Base-by-base conservation (phyloP, 2,329 filamentous ascomycete species). In the Epichloe sylvatica region DNA sequence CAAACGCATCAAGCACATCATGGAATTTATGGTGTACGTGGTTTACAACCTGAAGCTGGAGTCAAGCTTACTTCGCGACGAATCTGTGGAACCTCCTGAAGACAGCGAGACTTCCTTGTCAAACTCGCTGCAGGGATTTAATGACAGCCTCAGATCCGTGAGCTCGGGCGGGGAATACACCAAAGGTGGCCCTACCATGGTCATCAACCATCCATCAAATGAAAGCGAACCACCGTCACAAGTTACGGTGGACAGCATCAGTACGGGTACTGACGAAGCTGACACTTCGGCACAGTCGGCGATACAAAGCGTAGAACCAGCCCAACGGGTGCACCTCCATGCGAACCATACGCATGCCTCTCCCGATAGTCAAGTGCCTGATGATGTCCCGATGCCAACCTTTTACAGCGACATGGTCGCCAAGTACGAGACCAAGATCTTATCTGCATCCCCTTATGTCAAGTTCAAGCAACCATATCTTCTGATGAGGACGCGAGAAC, bases 1-100 rank as follows among this genome's bases (percentile, higher is more conserved):
- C 17, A 73, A 80, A 1, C 86, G 82, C 57, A 81, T 98, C 65
- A 98, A 98, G 67, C 79, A 81, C 47, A 92, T 98, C 56, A 92
- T 91, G 11, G 92, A 98, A 62, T 97, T 98, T 62, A 96, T 98
- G 91, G 85, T 94, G 37, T 98, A 97, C 58, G 94, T 98, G 19
- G 90, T 97, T 12, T 98, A 98, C 67, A 98, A 96, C 59, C 74
- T 98, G 48, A 95, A 94, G 62, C 75, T 98, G 13, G 92, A 98
- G 67, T 95, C 92, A 1, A 95, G 86, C 57, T 72, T 98, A 43
- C 86, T 98, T 77, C 79, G 87, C 47, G 92, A 98, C 63, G 90
- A 94, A 59, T 94, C 88, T 57, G 84, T 94, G 15, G 79, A 90
- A 53, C 83, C 94, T 21, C 89, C 89, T 1, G 75, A 78, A 1